Evolutionary conservation across 2,329 filamentous ascomycete species (phyloP).

Genomic region (Venturia oleaginea): DNA sequence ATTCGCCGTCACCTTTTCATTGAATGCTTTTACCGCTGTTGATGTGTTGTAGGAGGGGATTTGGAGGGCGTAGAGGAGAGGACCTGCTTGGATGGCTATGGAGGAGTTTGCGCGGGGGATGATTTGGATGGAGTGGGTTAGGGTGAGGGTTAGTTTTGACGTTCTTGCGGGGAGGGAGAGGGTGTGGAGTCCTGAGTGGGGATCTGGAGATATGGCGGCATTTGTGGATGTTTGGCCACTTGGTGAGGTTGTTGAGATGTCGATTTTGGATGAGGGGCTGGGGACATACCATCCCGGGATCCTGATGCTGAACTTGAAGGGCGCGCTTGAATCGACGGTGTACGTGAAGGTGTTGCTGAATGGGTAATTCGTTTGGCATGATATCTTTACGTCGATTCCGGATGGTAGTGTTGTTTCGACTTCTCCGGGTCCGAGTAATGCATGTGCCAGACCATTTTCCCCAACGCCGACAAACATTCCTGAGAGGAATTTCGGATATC

Average conservation of each 20-base stretch:
- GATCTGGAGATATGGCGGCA: slow-evolving; percentile 21
- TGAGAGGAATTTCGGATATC: slow-evolving; percentile 46
- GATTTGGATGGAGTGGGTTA: slow-evolving; percentile 16
- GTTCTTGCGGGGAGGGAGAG: slow-evolving; percentile 27
- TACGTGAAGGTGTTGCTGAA: slow-evolving; percentile 35
- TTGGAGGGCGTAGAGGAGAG: slow-evolving; percentile 30
- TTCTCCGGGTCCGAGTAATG: slow-evolving; percentile 39
- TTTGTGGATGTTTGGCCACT: not conserved
- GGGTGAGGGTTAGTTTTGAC: slow-evolving; percentile 25
- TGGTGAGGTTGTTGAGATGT: slow-evolving; percentile 15
- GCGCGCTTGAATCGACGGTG: slow-evolving; percentile 22
- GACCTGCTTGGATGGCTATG: slow-evolving; percentile 27
- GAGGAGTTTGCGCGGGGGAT: slow-evolving; percentile 33
- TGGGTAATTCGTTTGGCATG: slow-evolving; percentile 43
- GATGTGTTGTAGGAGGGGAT: slow-evolving; percentile 20
- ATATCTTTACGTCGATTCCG: slow-evolving; percentile 32
- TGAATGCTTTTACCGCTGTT: slow-evolving; percentile 16
- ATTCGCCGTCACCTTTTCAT: slow-evolving; percentile 15
- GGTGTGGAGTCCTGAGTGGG: slow-evolving; percentile 30
- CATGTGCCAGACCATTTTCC: slow-evolving; percentile 40
- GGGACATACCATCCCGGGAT: slow-evolving; percentile 34
- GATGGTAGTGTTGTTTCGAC: slow-evolving; percentile 30
- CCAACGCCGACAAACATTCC: slow-evolving; percentile 38
- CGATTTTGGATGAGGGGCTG: slow-evolving; percentile 4
- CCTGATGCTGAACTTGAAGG: slow-evolving; percentile 38